phyloP scores from a whole-genome alignment of 2,329 filamentous ascomycete genomes.

The Chrysosporium queenslandicum region DNA sequence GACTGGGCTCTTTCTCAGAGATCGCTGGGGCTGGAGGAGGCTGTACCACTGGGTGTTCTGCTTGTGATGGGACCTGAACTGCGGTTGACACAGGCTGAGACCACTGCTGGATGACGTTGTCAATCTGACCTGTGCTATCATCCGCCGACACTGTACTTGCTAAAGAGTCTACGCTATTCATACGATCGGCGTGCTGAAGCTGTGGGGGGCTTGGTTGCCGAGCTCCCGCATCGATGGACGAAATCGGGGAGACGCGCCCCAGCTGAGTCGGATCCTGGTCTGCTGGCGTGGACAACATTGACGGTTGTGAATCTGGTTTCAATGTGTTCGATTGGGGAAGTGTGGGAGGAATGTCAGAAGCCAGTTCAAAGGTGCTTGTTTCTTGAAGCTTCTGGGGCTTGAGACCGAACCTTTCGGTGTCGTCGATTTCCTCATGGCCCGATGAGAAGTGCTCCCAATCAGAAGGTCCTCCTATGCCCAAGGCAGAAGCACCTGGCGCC shows the following conservation, averaged over 20 bases:
- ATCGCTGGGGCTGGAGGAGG: not conserved
- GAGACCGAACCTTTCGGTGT: conserved; percentile 18
- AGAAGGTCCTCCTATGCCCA: conserved; percentile 37
- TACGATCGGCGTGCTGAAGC: conserved; percentile 19
- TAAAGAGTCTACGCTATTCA: conserved; percentile 26
- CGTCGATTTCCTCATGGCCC: conserved; percentile 31
- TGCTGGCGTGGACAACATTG: conserved; percentile 1
- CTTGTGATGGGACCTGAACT: not conserved
- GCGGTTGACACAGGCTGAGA: conserved; percentile 27
- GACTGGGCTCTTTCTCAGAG: conserved; percentile 1
- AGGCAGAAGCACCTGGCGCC: conserved; percentile 24
- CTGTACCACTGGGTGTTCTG: not conserved
- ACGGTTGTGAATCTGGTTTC: not conserved
- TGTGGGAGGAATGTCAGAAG: conserved; percentile 1
- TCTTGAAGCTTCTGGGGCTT: conserved; percentile 5
- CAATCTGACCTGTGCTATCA: conserved; percentile 30
- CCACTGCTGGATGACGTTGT: conserved; percentile 39
- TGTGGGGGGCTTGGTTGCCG: not conserved
- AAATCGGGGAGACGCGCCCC: not conserved
- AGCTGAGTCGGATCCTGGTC: not conserved
- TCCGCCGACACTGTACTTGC: conserved; percentile 21
- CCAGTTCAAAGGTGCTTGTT: conserved; percentile 14
- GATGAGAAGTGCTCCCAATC: conserved; percentile 40
- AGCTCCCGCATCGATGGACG: not conserved
- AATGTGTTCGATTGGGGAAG: not conserved